These are phyloP conservation scores for Geoglossum cookeanum DNA, from an alignment of 2,329 filamentous ascomycete species.

Conservation along the genomic window DNA sequence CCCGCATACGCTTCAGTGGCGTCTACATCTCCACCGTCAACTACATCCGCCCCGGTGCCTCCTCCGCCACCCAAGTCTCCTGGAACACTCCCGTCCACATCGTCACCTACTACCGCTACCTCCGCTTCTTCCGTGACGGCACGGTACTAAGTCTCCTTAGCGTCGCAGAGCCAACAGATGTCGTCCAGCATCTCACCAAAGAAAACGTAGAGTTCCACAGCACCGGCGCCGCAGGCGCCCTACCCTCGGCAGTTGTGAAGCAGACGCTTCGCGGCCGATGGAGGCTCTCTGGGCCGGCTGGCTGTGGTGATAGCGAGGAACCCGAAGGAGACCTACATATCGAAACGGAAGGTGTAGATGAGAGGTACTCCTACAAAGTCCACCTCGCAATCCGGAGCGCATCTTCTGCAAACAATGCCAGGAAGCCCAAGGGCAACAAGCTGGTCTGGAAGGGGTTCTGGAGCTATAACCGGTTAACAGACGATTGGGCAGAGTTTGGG, in stretches of 20 bases:
- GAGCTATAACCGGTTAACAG: constrained; percentile 75
- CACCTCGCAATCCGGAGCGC: constrained; percentile 51
- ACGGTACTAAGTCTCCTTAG: constrained; percentile 63
- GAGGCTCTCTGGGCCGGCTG: constrained; percentile 34
- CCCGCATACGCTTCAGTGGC: constrained; percentile 82
- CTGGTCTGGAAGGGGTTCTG: constrained; percentile 77
- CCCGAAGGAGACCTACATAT: constrained; percentile 53
- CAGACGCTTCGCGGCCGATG: constrained; percentile 47
- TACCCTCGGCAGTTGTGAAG: constrained; percentile 41
- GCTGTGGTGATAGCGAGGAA: constrained; percentile 15
- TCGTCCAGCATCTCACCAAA: constrained; percentile 65
- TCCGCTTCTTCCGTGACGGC: constrained; percentile 86
- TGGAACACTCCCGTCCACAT: constrained; percentile 80
- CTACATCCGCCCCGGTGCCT: constrained; percentile 68
- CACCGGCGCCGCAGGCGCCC: constrained; percentile 20
- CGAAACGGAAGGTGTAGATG: constrained; percentile 66
- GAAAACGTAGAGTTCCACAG: constrained; percentile 37
- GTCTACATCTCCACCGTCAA: constrained; percentile 95
- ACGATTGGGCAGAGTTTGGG: constrained; percentile 74
- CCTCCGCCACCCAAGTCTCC: constrained; percentile 47
- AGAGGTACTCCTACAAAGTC: constrained; percentile 73
- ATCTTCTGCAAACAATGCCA: constrained; percentile 11
- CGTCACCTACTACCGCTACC: constrained; percentile 93
- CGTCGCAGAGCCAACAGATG: constrained; percentile 63
- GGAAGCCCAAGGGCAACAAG: constrained; percentile 59